Evolutionary conservation across 1,139 yeast species (phyloP).

Genomic region (Geotrichum bryndzae): DNA sequence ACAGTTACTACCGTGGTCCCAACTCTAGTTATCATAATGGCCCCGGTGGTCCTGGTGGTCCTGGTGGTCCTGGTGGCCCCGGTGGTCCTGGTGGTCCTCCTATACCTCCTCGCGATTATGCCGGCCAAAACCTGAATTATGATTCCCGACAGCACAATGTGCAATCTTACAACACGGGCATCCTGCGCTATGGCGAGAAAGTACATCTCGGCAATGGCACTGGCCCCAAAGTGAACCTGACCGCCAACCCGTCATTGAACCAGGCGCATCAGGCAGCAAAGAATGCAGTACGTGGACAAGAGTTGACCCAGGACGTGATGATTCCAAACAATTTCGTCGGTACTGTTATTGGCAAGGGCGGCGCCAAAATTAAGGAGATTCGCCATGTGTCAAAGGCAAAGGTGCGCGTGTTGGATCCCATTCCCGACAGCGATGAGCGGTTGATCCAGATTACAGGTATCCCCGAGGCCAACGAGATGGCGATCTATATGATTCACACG

Average conservation of each 20-base stretch:
- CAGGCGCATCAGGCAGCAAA: constrained; percentile 26
- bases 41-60: constrained; percentile 7
- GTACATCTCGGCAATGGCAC: constrained; percentile 8
- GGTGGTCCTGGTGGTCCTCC: constrained; percentile 7
- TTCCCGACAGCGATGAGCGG: constrained; percentile 44
- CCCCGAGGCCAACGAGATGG: constrained; percentile 64
- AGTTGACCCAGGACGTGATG: constrained; percentile 59
- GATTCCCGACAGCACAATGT: constrained; percentile 1
- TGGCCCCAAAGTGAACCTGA: constrained; percentile 7
- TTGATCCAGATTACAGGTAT: constrained; percentile 67
- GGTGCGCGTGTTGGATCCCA: constrained; percentile 59
- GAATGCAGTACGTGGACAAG: constrained; percentile 38
- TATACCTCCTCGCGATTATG: not conserved
- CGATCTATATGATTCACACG: constrained; percentile 70
- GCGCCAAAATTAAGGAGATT: constrained; percentile 73
- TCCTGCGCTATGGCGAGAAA: constrained; percentile 9
- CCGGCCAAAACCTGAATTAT: constrained; percentile 1
- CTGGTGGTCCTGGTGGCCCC: constrained; percentile 4
- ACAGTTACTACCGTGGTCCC: not conserved
- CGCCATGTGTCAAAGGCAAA: constrained; percentile 72
- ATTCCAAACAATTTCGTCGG: constrained; percentile 80
- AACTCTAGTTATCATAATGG: not conserved
- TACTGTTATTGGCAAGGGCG: constrained; percentile 81
- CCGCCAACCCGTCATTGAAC: constrained; percentile 17
- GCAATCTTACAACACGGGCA: constrained; percentile 12